Base-by-base conservation (phyloP, 2,329 filamentous ascomycete species). In the Neonectria punicea region DNA sequence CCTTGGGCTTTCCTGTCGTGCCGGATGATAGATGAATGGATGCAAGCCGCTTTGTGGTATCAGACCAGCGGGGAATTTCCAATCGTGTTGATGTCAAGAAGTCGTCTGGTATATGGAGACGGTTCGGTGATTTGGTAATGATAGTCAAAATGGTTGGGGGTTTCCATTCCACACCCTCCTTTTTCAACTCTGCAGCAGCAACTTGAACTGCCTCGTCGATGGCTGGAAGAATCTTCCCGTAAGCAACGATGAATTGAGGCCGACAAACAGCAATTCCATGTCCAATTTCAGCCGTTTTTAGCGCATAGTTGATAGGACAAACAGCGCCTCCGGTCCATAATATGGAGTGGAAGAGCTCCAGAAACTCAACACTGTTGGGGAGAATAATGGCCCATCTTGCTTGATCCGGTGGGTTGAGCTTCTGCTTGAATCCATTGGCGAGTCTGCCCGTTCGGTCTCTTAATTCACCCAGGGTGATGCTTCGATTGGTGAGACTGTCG, bases 1-100 rank as follows among this genome's bases (percentile, higher is more conserved):
- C 93, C 75, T 96, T 96, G 11, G 93, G 92, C 3, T 93, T 84
- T 3, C 93, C 93, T 0, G 93, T 96, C 4, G 91, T 94, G 11
- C 92, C 88, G 20, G 86, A 90, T 10, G 73, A 75, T 10, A 75
- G 67, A 53, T 81, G 80, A 20, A 82, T 81, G 1, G 79, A 80
- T 4, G 80, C 80, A 6, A 80, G 64, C 16, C 79, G 76, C 14
- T 67, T 65, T 0, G 70, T 58, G 0, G 79, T 81, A 59, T 82
- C 75, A 0, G 61, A 6, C 70, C 74, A 79, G 54, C 81, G 77
- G 14, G 80, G 81, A 8, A 82, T 74, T 1, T 75, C 56, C 3
- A 82, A 73, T 18, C 71, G 69, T 14, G 75, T 59, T 2, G 71
- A 22, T 14, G 73, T 67, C 13, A 79, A 63, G 60, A 81, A 79